These are phyloP conservation scores for Tripterygium wilfordii DNA, from an alignment of 177 flowering plant genomes.

Conservation along the genomic window DNA sequence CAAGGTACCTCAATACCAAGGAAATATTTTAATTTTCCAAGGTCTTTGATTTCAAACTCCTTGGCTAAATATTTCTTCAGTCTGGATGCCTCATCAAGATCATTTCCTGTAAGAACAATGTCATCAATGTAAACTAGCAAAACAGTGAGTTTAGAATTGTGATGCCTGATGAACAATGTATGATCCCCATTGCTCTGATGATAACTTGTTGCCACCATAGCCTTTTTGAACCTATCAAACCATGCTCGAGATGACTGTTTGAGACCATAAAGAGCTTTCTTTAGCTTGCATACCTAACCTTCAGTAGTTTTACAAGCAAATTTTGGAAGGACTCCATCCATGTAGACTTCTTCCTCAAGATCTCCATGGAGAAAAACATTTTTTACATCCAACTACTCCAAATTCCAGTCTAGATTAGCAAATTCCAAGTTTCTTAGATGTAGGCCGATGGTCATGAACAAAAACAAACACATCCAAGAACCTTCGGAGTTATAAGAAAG, in stretches of 20 bases:
- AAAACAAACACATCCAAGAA: no score
- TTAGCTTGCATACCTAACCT: neutral
- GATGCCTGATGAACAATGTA: neutral
- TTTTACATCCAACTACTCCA: no score
- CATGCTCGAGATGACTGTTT: constrained; percentile 1
- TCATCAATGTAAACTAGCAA: constrained; percentile 7
- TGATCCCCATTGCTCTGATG: neutral
- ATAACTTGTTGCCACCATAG: neutral
- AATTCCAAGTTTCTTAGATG: no score
- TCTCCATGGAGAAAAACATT: no score
- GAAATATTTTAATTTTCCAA: constrained; percentile 6
- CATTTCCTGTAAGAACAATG: constrained; percentile 4
- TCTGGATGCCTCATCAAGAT: neutral
- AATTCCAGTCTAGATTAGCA: no score
- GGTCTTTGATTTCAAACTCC: constrained; percentile 8
- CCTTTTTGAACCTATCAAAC: neutral
- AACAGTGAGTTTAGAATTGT: neutral
- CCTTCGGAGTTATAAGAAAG: no score
- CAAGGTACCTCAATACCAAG: constrained; percentile 4
- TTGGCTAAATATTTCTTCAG: neutral
- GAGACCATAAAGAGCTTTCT: constrained; percentile 1
- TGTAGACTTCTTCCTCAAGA: no score
- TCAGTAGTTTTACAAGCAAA: no score
- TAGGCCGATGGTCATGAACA: no score
- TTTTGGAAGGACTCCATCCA: no score